Conservation (phyloP, 768 basidiomycete genomes). For the Nidularia pulvinata region DNA sequence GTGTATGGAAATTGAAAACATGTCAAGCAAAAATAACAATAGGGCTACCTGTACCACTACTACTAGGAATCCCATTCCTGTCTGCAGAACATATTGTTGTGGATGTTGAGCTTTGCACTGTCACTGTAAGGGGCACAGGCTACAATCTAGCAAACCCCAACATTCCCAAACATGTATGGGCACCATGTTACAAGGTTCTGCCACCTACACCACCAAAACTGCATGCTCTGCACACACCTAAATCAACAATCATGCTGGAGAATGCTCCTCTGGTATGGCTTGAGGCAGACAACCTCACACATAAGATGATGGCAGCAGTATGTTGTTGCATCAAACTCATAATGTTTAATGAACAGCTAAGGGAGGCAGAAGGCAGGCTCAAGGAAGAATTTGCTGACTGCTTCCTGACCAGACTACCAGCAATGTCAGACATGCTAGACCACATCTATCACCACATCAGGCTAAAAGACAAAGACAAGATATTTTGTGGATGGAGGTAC, state of each 20-base stretch:
- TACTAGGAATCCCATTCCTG: constrained; percentile 20
- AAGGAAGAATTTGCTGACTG: neutral
- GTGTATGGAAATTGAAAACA: constrained; percentile 12
- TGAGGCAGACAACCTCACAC: constrained; percentile 3
- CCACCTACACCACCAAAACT: constrained; percentile 3
- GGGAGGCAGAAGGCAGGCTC: neutral
- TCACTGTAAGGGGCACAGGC: constrained; percentile 5
- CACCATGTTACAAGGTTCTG: constrained; percentile 1
- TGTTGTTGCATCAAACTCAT: neutral
- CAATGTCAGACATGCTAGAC: constrained; percentile 4
- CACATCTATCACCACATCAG: constrained; percentile 11
- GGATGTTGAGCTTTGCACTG: constrained; percentile 10
- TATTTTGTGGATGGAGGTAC: neutral
- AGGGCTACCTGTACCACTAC: constrained; percentile 12
- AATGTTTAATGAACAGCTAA: neutral
- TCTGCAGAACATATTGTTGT: constrained; percentile 11
- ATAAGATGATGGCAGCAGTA: neutral
- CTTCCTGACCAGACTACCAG: neutral
- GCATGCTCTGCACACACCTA: neutral
- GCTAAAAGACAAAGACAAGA: constrained; percentile 1
- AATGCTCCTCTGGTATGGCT: neutral
- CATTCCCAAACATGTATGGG: neutral
- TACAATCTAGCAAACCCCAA: constrained; percentile 5
- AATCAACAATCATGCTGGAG: neutral
- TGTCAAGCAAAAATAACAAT: constrained; percentile 12